A percentile compares a stretch with the other conserved stretches of the same genome.
Conservation (phyloP, 768 basidiomycete species). For the Boletus rubropictus region DNA sequence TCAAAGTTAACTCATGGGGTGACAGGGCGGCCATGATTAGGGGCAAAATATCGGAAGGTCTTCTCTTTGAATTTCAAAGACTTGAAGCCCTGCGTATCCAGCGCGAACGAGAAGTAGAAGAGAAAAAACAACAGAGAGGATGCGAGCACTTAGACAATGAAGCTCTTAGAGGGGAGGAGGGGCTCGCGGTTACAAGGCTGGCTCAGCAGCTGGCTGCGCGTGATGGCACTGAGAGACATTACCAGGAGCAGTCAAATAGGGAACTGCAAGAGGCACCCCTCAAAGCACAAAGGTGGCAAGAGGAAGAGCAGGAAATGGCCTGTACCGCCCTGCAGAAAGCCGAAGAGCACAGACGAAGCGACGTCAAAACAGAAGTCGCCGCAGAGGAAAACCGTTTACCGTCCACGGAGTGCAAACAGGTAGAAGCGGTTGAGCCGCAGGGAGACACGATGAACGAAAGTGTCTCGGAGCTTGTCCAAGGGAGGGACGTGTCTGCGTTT, state of each 20-base stretch:
- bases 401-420: neutral
- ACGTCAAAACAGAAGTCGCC: neutral
- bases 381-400: neutral
- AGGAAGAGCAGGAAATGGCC: conserved; percentile 1
- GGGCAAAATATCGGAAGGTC: conserved; percentile 35
- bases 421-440: neutral
- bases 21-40: conserved; percentile 31
- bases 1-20: conserved; percentile 44
- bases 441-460: neutral
- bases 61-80: conserved; percentile 38
- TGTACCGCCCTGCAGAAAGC: neutral
- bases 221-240: conserved; percentile 27
- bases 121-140: conserved; percentile 16
- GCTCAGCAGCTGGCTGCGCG: conserved; percentile 13
- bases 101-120: conserved; percentile 25
- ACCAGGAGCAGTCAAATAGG: conserved; percentile 11
- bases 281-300: neutral
- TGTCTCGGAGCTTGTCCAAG: neutral
- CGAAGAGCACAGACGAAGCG: neutral
- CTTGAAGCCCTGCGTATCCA: conserved; percentile 35
- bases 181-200: conserved; percentile 13
- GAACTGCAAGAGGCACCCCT: neutral
- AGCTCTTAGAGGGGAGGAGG: conserved; percentile 32
- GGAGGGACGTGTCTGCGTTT: neutral
- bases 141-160: conserved; percentile 30